phyloP scores from a whole-genome alignment of 257 asterid genomes.

The Solanum dulcamara region DNA sequence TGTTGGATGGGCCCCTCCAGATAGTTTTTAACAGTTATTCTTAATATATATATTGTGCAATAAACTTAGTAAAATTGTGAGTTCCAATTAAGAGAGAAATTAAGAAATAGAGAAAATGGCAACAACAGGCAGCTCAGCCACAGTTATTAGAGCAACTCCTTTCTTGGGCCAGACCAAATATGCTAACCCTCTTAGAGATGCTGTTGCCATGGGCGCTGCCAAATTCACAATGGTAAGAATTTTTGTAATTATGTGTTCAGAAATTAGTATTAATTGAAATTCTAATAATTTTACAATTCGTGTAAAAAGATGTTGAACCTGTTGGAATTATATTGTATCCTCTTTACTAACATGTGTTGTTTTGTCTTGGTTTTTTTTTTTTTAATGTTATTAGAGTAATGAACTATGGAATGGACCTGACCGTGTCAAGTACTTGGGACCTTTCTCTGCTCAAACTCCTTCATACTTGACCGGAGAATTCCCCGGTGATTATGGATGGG shows the following conservation, averaged over 20 bases:
- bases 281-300: too few relatives aligned
- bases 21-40: background rate
- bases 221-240: slow-evolving; percentile 48
- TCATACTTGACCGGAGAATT: slow-evolving; percentile 76
- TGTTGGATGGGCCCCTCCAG: background rate
- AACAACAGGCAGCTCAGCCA: slow-evolving; percentile 43
- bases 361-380: too few relatives aligned
- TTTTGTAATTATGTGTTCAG: background rate
- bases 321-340: too few relatives aligned
- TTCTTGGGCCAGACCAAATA: slow-evolving; percentile 66
- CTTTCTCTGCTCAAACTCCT: slow-evolving; percentile 84
- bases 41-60: background rate
- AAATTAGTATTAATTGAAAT: too few relatives aligned
- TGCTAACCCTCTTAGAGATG: slow-evolving; percentile 48
- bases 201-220: slow-evolving; percentile 46
- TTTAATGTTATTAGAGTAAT: slow-evolving; percentile 24
- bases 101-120: slow-evolving; percentile 26
- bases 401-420: slow-evolving; percentile 85
- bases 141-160: slow-evolving; percentile 54
- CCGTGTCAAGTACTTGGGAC: slow-evolving; percentile 80
- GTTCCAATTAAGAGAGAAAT: background rate
- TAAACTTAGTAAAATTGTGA: background rate
- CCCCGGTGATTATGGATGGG: slow-evolving; percentile 92
- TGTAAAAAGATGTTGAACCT: background rate
- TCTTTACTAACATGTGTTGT: too few relatives aligned